Percentiles rank a stretch among this genome's conserved stretches.
Conservation (phyloP, 768 basidiomycete species). For the Boletus reticuloceps region DNA sequence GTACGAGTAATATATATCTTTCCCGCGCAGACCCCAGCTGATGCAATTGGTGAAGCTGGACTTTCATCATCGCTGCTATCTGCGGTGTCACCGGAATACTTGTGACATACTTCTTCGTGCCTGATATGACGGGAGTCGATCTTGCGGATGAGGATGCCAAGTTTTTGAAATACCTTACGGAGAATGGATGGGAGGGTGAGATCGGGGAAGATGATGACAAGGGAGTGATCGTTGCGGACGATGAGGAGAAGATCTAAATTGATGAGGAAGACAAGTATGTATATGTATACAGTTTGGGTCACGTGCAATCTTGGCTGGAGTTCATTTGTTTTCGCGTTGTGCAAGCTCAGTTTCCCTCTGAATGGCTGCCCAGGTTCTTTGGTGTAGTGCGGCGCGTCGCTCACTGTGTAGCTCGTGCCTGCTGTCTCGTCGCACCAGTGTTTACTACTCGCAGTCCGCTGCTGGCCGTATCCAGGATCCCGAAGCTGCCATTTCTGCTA, state of each 20-base stretch:
- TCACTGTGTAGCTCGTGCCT: conserved; percentile 16
- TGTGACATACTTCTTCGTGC: conserved; percentile 66
- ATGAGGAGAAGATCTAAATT: conserved; percentile 10
- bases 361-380: conserved; percentile 24
- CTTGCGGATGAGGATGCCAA: conserved; percentile 62
- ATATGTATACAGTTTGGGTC: background rate
- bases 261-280: background rate
- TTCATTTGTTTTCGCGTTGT: background rate
- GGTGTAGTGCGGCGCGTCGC: conserved; percentile 13
- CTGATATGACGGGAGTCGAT: conserved; percentile 66
- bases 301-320: conserved; percentile 12
- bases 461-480: conserved; percentile 4
- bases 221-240: conserved; percentile 19
- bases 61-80: conserved; percentile 67
- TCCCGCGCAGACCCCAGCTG: background rate
- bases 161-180: conserved; percentile 57
- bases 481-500: conserved; percentile 1
- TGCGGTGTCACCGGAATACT: conserved; percentile 62
- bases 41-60: conserved; percentile 43
- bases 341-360: background rate
- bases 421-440: conserved; percentile 13
- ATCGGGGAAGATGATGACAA: conserved; percentile 55
- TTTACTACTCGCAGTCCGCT: conserved; percentile 25
- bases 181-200: conserved; percentile 64
- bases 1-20: conserved; percentile 28